Base-by-base conservation (phyloP, 2,329 filamentous ascomycete genomes). In the Biscogniauxia sp. region DNA sequence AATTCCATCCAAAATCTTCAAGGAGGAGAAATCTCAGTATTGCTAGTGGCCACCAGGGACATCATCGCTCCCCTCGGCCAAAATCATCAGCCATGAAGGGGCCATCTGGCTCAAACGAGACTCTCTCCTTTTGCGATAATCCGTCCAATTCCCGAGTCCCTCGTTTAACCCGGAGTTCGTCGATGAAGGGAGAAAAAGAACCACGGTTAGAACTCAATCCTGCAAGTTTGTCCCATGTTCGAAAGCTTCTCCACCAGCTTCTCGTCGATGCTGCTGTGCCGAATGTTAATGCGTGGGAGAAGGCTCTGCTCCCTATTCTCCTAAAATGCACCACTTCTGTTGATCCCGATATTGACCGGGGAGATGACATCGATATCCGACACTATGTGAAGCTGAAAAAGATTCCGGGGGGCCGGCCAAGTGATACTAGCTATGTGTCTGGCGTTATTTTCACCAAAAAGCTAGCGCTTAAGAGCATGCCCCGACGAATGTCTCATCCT, bases 401-500 rank as follows among this genome's bases (percentile, higher is more conserved):
- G 73, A 95, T 99, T 13, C 91, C 93, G 0, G 94, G 95, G 17
- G 94, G 93, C 17, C 89, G 85, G 65, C 93, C 94, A 19, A 88
- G 91, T 23, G 94, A 99, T 75, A 98, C 94, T 6, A 88, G 89
- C n/a, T 99, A 99, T 74, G 90, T 98, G 17, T 97, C 95, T 9
- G 96, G 95, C 0, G 89, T 99, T 8, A 93, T 99, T 1, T 99
- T 99, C 74, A 95, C 93, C 13, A 99, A 99, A 74, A 99, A 99
- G 65, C 80, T 99, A 55, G 95, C 96, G 0, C 79, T 98, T 56
- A 99, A 99, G 74, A 96, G 90, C 75, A 99, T 99, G 95, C 89
- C 91, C 19, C 86, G 95, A 60, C 91, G 87, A 64, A 95, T 98
- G 64, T 76, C 83, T 13, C 89, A 91, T 58, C 95, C 95, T 2